These are phyloP conservation scores for Deinandra increscens DNA, from an alignment of 129 eudicot genomes.

Conservation along the genomic window DNA sequence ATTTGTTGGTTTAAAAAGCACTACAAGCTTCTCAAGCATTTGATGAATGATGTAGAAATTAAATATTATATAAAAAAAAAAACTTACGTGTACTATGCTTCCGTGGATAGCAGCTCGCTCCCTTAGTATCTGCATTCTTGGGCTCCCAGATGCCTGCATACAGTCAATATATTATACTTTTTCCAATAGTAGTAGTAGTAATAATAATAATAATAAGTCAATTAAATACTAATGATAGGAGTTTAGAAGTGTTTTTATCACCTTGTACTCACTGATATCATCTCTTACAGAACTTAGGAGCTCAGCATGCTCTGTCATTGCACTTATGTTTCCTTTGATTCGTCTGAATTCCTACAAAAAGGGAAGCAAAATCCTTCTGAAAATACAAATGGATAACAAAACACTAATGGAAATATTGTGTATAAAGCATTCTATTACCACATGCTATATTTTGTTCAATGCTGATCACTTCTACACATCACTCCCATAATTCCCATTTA, in stretches of 20 bases:
- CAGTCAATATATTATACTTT: constrained; percentile 13
- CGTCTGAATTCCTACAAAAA: constrained; percentile 76
- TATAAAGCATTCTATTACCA: constrained; percentile 2
- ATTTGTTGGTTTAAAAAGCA: background rate
- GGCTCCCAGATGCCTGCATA: constrained; percentile 87
- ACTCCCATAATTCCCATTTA: background rate
- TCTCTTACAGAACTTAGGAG: constrained; percentile 94
- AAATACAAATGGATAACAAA: background rate
- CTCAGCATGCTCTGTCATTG: constrained; percentile 98
- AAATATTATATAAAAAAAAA: background rate
- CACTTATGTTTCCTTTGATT: constrained; percentile 78
- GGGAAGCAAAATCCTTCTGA: background rate
- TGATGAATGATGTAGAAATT: background rate
- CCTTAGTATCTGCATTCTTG: constrained; percentile 78
- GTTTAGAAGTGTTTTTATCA: constrained; percentile 23
- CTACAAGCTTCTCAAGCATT: background rate
- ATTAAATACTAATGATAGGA: background rate
- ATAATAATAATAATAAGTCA: background rate
- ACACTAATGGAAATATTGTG: background rate
- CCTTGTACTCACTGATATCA: constrained; percentile 95
- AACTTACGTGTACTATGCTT: constrained; percentile 85
- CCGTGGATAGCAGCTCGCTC: constrained; percentile 96
- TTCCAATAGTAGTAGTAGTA: background rate
- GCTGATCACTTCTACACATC: background rate
- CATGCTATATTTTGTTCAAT: background rate